Evolutionary conservation across 2,329 filamentous ascomycete genomes (phyloP).

Genomic region (Monosporascus sp.): DNA sequence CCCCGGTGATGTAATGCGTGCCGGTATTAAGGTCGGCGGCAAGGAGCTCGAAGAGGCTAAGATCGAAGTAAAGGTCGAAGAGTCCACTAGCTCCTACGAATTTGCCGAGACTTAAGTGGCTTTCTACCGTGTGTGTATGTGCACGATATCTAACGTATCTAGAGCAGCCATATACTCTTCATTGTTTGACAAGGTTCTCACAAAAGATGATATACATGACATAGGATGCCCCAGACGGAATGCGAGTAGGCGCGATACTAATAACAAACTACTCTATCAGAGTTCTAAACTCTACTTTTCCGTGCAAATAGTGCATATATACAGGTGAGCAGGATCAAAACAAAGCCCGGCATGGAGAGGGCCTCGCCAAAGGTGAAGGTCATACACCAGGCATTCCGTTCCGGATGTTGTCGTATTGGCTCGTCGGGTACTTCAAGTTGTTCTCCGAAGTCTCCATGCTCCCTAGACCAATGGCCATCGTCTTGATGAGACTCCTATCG

Average conservation of each 20-base stretch:
- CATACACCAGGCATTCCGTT: constrained; percentile 22
- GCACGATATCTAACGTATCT: too few relatives aligned
- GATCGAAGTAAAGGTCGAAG: constrained; percentile 78
- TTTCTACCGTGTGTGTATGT: too few relatives aligned
- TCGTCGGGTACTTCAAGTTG: constrained; percentile 49
- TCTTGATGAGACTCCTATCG: constrained; percentile 52
- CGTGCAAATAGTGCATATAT: background rate
- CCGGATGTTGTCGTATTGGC: constrained; percentile 54
- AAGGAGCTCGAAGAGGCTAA: constrained; percentile 79
- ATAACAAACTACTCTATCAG: too few relatives aligned
- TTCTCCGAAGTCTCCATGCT: constrained; percentile 47
- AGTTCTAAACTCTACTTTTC: too few relatives aligned
- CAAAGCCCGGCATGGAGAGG: too few relatives aligned
- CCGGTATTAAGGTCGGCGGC: constrained; percentile 72
- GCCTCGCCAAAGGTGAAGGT: too few relatives aligned
- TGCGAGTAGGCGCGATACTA: too few relatives aligned
- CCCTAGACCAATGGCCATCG: constrained; percentile 41
- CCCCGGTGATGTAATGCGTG: constrained; percentile 81
- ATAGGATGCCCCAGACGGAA: too few relatives aligned
- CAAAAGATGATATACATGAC: too few relatives aligned
- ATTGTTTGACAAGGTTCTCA: too few relatives aligned
- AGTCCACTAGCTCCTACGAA: constrained; percentile 70
- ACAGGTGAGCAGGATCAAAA: background rate
- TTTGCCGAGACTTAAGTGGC: constrained; percentile 64
- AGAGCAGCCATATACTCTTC: too few relatives aligned